Evolutionary conservation across 495 filamentous ascomycete species (phyloP), one percentile per base, ranked within the genome.

Genomic region (Bryoglossum gracile): DNA sequence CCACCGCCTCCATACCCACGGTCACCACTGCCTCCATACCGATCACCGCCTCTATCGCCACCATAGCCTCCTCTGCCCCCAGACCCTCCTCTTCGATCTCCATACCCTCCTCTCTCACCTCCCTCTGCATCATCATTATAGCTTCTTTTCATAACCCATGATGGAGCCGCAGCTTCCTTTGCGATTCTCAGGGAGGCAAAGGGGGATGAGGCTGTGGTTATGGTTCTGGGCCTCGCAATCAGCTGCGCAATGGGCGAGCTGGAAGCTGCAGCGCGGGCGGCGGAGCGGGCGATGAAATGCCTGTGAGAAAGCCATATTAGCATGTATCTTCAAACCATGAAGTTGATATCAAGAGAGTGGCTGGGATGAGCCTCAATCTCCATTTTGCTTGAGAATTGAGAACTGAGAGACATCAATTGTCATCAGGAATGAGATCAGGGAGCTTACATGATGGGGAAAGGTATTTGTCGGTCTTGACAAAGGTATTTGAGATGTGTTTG

Each of bases 111-210:
- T 30, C 26, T 30, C 26, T 30, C 26, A n/a, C n/a, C 40, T 42
- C 50, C 53, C 30, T 46, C 25, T 14, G 54, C 48, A 44, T 56
- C 53, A 60, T 75, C 64, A 49, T 63, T 74, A 17, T 60, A 59
- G 49, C 68, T 74, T 56, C 74, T 57, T 52, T 61, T 62, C 52
- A 75, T 71, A 8, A 68, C 49, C 2, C 59, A 47, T 11, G 45
- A 26, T 1, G 51, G 50, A 18, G 60, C 46, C 4, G 55, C 39
- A 35, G 56, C 48, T 46, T 57, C 61, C 11, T 47, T 54, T 11
- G 57, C 58, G 17, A 59, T 40, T 24, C 56, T 40, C 38, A 64
- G 46, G 9, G 58, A 51, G 19, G 56, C 55, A 3, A 65, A 47
- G 17, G 63, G 53, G 37, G 64, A 55, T 16, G 64, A 55, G 23